Evolutionary conservation across 139 green algal genomes (phyloP).

Genomic region (Raphidocelis subcapitata): DNA sequence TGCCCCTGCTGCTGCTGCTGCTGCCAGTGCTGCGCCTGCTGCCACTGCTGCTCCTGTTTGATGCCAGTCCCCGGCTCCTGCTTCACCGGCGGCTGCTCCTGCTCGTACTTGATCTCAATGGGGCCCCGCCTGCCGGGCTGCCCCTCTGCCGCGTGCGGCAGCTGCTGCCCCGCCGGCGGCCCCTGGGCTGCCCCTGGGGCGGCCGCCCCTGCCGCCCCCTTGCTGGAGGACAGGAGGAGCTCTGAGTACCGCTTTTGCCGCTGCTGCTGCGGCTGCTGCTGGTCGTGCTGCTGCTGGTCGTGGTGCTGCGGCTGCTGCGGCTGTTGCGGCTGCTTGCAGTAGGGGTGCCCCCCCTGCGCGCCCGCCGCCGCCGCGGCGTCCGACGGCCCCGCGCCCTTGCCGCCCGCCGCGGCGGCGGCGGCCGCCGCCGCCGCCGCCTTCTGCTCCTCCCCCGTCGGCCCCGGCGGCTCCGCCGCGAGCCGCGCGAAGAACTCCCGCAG

Average conservation of each 20-base stretch:
- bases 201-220: too few species aligned
- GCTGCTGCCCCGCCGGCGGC: slow-evolving; percentile 5
- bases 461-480: slow-evolving; percentile 51
- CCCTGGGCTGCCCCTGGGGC: not conserved
- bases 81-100: not conserved
- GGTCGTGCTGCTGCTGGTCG: not conserved
- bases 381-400: not conserved
- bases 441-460: not conserved
- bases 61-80: not conserved
- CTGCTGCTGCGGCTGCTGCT: not conserved
- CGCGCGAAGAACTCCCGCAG: slow-evolving; percentile 55
- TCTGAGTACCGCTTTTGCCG: too few species aligned
- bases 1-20: slow-evolving; percentile 2
- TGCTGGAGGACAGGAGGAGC: too few species aligned
- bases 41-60: not conserved
- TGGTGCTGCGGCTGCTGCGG: not conserved
- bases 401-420: not conserved
- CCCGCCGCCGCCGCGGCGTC: not conserved
- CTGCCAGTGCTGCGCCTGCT: not conserved
- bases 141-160: not conserved
- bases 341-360: not conserved
- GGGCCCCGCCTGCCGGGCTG: not conserved
- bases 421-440: slow-evolving; percentile 8
- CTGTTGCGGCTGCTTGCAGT: too few species aligned
- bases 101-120: slow-evolving; percentile 25